These are phyloP conservation scores for Coniochaeta sp. DNA, from an alignment of 2,329 filamentous ascomycete species.

Conservation along the genomic window DNA sequence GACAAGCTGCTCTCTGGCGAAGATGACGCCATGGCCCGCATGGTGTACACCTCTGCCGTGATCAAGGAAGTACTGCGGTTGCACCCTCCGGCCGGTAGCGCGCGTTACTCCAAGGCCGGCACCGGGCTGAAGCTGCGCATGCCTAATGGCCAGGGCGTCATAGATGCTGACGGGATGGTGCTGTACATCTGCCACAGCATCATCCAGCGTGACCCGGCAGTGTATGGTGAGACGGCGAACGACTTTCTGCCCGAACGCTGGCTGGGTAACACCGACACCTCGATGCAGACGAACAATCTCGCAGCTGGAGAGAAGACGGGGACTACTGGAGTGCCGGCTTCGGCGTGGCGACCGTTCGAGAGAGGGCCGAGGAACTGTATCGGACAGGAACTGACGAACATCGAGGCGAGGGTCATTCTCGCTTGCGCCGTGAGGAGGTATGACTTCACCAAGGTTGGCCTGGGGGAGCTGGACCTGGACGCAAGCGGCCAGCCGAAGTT, in stretches of 20 bases:
- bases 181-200: slow-evolving; percentile 25
- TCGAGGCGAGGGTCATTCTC: slow-evolving; percentile 23
- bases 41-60: slow-evolving; percentile 28
- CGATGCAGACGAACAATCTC: slow-evolving; percentile 11
- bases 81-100: slow-evolving; percentile 24
- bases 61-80: slow-evolving; percentile 30
- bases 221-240: slow-evolving; percentile 26
- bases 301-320: slow-evolving; percentile 3
- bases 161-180: slow-evolving; percentile 25
- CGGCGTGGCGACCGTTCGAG: slow-evolving; percentile 47
- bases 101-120: slow-evolving; percentile 18
- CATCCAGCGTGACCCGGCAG: slow-evolving; percentile 26
- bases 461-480: slow-evolving; percentile 20
- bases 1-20: slow-evolving; percentile 19
- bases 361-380: slow-evolving; percentile 46
- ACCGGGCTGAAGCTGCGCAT: slow-evolving; percentile 21
- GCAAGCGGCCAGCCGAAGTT: slow-evolving; percentile 12
- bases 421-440: slow-evolving; percentile 20
- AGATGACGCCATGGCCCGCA: slow-evolving; percentile 21
- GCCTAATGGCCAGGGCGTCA: slow-evolving; percentile 16
- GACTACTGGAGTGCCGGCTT: slow-evolving; percentile 17
- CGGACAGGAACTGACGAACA: slow-evolving; percentile 44
- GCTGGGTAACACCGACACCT: slow-evolving; percentile 22
- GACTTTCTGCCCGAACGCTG: slow-evolving; percentile 34
- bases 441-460: slow-evolving; percentile 23